phyloP scores from a whole-genome alignment of 1,284 basidiomycete species.

The Pisolithus thermaeus region DNA sequence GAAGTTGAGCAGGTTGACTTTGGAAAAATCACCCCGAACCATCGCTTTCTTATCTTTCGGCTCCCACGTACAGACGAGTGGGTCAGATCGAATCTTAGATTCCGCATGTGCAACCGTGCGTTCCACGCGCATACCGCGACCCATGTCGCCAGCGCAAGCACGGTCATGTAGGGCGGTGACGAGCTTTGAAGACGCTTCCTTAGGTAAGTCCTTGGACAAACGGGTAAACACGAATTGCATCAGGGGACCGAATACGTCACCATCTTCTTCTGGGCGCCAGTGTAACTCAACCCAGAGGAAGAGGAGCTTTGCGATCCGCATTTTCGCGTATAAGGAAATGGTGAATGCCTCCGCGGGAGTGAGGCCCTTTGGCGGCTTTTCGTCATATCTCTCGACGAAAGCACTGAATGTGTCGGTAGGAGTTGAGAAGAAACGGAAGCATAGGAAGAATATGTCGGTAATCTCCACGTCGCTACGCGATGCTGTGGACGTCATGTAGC shows the following conservation, averaged over 20 bases:
- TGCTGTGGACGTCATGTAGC: slow-evolving; percentile 42
- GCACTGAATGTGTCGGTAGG: slow-evolving; percentile 50
- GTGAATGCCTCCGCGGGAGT: slow-evolving; percentile 35
- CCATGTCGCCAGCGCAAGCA: slow-evolving; percentile 15
- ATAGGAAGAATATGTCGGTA: slow-evolving; percentile 61
- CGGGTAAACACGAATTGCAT: slow-evolving; percentile 30
- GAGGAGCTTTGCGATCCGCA: slow-evolving; percentile 62
- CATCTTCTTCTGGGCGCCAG: slow-evolving; percentile 56
- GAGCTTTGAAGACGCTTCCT: slow-evolving; percentile 18
- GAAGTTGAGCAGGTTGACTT: slow-evolving; percentile 27
- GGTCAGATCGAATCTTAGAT: slow-evolving; percentile 17
- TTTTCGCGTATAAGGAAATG: slow-evolving; percentile 48
- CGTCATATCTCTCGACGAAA: slow-evolving; percentile 55
- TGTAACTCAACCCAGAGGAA: slow-evolving; percentile 73
- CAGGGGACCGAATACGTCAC: slow-evolving; percentile 32
- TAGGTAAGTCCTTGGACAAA: slow-evolving; percentile 27
- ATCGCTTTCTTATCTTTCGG: slow-evolving; percentile 25
- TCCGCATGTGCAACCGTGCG: slow-evolving; percentile 24
- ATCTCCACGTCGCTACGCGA: slow-evolving; percentile 33
- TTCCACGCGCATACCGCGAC: slow-evolving; percentile 19
- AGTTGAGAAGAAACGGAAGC: slow-evolving; percentile 69
- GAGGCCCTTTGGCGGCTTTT: slow-evolving; percentile 28
- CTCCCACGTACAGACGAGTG: slow-evolving; percentile 21
- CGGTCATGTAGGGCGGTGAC: slow-evolving; percentile 21
- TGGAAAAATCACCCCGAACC: slow-evolving; percentile 21